Percentiles rank a stretch among this genome's conserved stretches.
Conservation (phyloP, 1,284 basidiomycete species). For the Coniophora puteana region DNA sequence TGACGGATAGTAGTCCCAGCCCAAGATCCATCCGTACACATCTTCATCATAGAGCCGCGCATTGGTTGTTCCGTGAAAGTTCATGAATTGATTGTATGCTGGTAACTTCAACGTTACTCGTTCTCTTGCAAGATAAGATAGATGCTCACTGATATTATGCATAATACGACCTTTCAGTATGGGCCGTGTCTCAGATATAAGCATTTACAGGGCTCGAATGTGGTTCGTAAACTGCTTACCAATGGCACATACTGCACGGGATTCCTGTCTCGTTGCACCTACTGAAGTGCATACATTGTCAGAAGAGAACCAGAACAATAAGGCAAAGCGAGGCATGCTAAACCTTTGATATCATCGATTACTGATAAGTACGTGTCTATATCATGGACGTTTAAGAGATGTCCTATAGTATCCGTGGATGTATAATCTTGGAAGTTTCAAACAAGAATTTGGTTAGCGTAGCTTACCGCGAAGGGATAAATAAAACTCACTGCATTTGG, state of each 20-base stretch:
- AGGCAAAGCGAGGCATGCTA: neutral
- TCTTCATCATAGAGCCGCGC: constrained; percentile 44
- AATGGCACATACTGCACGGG: constrained; percentile 2
- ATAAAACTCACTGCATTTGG: constrained; percentile 41
- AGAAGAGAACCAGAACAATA: neutral
- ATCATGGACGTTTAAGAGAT: no score
- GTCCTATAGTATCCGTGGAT: no score
- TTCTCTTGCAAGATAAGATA: neutral
- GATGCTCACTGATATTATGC: constrained; percentile 34
- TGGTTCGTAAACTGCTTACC: neutral
- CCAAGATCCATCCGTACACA: constrained; percentile 36
- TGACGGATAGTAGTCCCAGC: constrained; percentile 20
- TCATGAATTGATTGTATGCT: constrained; percentile 37
- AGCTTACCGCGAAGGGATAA: no score
- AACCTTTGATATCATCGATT: constrained; percentile 2
- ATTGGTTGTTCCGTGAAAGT: constrained; percentile 45
- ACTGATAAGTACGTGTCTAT: no score
- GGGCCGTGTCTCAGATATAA: no score
- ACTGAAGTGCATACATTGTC: neutral
- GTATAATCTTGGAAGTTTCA: no score
- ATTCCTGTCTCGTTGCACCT: neutral
- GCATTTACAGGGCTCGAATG: neutral
- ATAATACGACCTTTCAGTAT: constrained; percentile 36
- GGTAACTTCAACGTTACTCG: neutral
- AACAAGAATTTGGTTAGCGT: neutral